Evolutionary conservation across 352 stramenopile species (phyloP).

Genomic region (Phytophthora melonis): DNA sequence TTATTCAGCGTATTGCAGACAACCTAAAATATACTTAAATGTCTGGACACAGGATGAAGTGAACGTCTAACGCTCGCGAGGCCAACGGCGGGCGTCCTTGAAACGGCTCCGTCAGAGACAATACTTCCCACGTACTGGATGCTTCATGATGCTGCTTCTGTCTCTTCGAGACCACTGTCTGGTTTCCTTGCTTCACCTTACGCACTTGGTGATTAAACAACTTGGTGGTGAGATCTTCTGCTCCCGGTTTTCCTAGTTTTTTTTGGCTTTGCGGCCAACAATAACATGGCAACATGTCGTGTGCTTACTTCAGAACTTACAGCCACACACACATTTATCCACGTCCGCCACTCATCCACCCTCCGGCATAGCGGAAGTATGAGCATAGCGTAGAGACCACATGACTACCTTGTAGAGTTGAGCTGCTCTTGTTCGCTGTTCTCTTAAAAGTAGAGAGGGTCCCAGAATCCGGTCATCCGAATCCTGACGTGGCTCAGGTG

Average conservation of each 20-base stretch:
- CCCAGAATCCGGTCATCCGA: no score
- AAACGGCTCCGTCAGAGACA: not conserved
- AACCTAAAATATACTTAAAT: not conserved
- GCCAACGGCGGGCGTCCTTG: not conserved
- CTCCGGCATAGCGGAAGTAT: no score
- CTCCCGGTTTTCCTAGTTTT: not conserved
- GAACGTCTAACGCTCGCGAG: not conserved
- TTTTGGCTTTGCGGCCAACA: not conserved
- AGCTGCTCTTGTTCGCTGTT: slow-evolving; percentile 3
- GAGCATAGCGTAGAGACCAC: slow-evolving; percentile 9
- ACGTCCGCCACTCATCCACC: not conserved
- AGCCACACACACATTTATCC: not conserved
- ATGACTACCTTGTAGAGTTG: slow-evolving; percentile 10
- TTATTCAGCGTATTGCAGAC: no score
- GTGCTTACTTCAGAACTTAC: slow-evolving; percentile 13
- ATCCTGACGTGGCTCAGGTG: no score
- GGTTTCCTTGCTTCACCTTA: not conserved
- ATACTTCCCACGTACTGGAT: not conserved
- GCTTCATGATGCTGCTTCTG: not conserved
- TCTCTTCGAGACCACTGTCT: not conserved
- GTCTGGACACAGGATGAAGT: slow-evolving; percentile 1
- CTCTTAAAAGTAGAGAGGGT: not conserved
- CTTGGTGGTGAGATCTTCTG: not conserved
- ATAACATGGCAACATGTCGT: slow-evolving; percentile 16
- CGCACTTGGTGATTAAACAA: slow-evolving; percentile 10